Evolutionary conservation across 2,329 filamentous ascomycete genomes (phyloP), one percentile per base, ranked within the genome.

Genomic region (Xylariaceae sp.): DNA sequence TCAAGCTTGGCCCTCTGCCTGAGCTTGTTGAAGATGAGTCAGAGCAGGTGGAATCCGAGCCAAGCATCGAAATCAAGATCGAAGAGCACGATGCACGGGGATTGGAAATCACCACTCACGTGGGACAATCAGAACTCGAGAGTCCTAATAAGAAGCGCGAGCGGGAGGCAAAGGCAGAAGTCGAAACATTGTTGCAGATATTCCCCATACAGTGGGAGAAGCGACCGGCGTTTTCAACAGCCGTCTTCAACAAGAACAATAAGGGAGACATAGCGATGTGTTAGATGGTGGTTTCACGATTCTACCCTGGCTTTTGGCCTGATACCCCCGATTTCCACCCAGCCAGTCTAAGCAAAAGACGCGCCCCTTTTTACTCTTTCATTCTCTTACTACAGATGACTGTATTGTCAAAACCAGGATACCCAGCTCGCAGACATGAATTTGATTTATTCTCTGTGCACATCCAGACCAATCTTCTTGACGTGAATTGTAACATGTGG

Each of bases 161-260:
- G 60, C 62, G 71, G 48, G 69, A 63, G 6, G 71, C 71, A 11
- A 70, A 66, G 23, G 68, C 70, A 47, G 71, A 73, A 56, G 58
- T 72, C 44, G 65, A 69, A 9, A 71, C 69, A 2, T 60, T 73
- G 50, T 68, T 69, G 65, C 65, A 63, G 67, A 66, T 72, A 18
- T 59, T 72, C 53, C 66, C 68, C n/a, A 64, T 55, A 7, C 61
- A 63, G 50, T 73, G 69, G 69, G 66, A 69, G 56, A 69, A 65
- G 59, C 67, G 69, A 49, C 70, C 70, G 30, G 53, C 53, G 13
- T 58, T 73, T 17, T 69, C 68, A 30, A 72, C 71, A n/a, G 71
- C 69, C 7, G 64, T 71, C 13, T 73, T 73, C 55, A 68, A 37
- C 58, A 61, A 70, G 59, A 64, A 47, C 49, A 56, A 30, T 1